Conservation (phyloP, 2,329 filamentous ascomycete species). For the Sphaerulina populicola region DNA sequence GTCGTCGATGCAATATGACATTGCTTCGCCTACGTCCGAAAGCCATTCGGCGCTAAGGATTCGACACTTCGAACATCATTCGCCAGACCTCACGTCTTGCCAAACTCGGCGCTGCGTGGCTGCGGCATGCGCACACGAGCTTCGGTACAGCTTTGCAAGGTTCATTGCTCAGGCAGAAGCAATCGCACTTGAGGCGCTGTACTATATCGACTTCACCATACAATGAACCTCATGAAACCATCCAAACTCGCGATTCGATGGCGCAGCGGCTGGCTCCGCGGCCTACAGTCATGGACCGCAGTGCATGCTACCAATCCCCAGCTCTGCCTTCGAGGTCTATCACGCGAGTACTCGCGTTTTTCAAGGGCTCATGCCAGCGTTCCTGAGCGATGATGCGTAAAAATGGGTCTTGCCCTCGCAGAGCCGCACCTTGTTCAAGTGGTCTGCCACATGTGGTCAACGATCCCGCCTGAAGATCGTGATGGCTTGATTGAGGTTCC, state of each 20-base stretch:
- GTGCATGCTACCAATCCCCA: background rate
- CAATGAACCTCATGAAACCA: background rate
- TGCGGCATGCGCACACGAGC: slow-evolving; percentile 4
- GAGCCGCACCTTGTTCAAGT: slow-evolving; percentile 20
- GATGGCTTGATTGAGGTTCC: slow-evolving; percentile 15
- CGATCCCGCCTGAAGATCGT: slow-evolving; percentile 5
- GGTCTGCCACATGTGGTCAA: background rate
- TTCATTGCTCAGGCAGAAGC: slow-evolving; percentile 15
- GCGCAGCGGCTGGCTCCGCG: background rate
- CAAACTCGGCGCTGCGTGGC: slow-evolving; percentile 5
- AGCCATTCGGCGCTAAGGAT: background rate
- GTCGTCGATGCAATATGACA: background rate
- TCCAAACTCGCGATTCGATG: slow-evolving; percentile 2
- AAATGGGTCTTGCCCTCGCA: background rate
- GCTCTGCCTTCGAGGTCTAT: slow-evolving; percentile 3
- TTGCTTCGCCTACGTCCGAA: background rate
- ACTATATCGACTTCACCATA: slow-evolving; percentile 13
- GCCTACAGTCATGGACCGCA: slow-evolving; percentile 2
- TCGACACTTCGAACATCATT: slow-evolving; percentile 7
- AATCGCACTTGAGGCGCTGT: slow-evolving; percentile 18
- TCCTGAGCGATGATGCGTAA: slow-evolving; percentile 13
- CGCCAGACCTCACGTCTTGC: slow-evolving; percentile 1
- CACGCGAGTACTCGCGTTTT: background rate
- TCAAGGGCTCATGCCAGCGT: slow-evolving; percentile 3
- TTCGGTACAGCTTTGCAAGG: slow-evolving; percentile 12